Percentiles rank a stretch among this genome's conserved stretches.
Conservation (phyloP, 2,329 filamentous ascomycete species). For the Plectosphaerella sp. region DNA sequence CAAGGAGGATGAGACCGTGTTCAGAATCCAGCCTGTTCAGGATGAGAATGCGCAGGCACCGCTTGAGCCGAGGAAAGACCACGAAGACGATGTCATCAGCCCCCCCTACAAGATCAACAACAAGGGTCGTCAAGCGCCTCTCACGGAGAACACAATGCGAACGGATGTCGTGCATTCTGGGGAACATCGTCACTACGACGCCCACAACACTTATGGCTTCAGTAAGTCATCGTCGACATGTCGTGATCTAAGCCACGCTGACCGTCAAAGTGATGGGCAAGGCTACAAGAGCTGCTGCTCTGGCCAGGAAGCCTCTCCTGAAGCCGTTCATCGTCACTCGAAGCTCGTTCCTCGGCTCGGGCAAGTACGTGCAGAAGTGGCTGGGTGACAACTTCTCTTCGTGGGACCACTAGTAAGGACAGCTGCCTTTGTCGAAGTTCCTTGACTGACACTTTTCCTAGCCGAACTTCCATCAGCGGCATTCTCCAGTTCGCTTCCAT, state of each 20-base stretch:
- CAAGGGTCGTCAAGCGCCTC: neutral
- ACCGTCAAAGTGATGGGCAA: constrained; percentile 1
- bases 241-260: neutral
- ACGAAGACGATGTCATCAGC: constrained; percentile 3
- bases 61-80: neutral
- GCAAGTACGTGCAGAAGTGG: constrained; percentile 77
- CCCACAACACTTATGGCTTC: constrained; percentile 69
- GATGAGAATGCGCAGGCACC: neutral
- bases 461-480: neutral
- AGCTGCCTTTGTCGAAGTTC: neutral
- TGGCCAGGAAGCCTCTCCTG: constrained; percentile 58
- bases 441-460: neutral
- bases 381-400: constrained; percentile 70
- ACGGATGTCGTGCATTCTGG: constrained; percentile 65
- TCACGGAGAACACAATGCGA: constrained; percentile 45
- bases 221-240: neutral
- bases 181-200: constrained; percentile 70
- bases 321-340: constrained; percentile 82
- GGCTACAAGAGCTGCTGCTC: constrained; percentile 67
- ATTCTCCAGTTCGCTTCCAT: constrained; percentile 1
- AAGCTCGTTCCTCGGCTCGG: constrained; percentile 74
- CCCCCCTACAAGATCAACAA: constrained; percentile 15
- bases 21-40: neutral
- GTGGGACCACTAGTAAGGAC: constrained; percentile 39
- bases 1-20: neutral